Evolutionary conservation across 805 yeast species (phyloP).

Genomic region (Sugiyamaella boreocaroliniensis): DNA sequence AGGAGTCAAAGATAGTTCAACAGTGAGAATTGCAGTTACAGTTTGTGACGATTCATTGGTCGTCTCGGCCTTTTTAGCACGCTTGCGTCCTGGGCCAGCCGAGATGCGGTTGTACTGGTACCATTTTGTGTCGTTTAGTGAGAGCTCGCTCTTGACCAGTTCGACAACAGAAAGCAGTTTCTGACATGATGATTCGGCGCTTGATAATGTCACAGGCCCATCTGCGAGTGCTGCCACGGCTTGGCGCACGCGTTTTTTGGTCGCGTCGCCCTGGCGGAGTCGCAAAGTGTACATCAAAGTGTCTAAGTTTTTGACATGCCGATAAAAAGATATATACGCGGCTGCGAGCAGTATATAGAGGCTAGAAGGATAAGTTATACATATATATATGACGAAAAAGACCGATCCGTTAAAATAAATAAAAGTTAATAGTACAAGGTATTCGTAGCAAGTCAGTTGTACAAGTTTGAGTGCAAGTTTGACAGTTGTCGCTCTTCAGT

Average conservation of each 20-base stretch:
- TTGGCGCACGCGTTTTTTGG: not conserved
- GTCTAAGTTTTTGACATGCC: not conserved
- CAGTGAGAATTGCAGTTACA: not conserved
- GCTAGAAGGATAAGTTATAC: too few species aligned
- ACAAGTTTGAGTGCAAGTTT: too few species aligned
- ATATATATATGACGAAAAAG: too few species aligned
- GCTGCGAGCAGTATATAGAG: not conserved
- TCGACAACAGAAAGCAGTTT: constrained; percentile 22
- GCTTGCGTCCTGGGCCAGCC: not conserved
- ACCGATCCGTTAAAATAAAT: too few species aligned
- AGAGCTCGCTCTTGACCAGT: constrained; percentile 14
- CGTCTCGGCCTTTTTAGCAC: not conserved
- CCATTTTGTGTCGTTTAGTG: constrained; percentile 1
- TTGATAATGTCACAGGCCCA: constrained; percentile 6
- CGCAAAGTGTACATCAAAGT: not conserved
- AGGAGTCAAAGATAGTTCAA: not conserved
- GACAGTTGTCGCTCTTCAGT: not conserved
- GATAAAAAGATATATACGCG: not conserved
- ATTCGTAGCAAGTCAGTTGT: not conserved
- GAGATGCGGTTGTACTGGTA: constrained; percentile 19
- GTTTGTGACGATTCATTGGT: too few species aligned
- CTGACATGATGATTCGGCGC: constrained; percentile 13
- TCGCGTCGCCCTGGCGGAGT: constrained; percentile 9
- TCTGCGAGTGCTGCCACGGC: constrained; percentile 1
- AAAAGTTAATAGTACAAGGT: not conserved